These are phyloP conservation scores for Chlorociboria aeruginascens DNA, from an alignment of 495 filamentous ascomycete species.

Conservation along the genomic window DNA sequence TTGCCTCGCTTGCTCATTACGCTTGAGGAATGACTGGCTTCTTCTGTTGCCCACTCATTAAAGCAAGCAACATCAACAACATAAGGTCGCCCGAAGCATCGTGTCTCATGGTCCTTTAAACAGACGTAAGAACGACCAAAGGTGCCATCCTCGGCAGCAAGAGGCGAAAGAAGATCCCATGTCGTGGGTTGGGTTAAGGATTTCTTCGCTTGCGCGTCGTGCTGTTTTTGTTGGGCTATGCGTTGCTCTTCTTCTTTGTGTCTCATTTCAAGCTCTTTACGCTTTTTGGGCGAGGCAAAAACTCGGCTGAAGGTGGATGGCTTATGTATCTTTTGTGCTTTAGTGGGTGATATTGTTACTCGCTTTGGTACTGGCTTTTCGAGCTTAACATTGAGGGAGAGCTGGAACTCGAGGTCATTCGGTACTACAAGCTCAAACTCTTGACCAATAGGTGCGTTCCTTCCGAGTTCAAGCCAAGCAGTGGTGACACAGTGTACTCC, in stretches of 20 bases:
- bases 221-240: conserved; percentile 48
- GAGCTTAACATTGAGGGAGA: conserved; percentile 90
- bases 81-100: conserved; percentile 76
- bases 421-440: conserved; percentile 97
- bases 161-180: conserved; percentile 77
- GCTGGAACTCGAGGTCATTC: conserved; percentile 91
- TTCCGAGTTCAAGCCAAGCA: conserved; percentile 85
- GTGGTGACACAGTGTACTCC: conserved; percentile 96
- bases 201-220: conserved; percentile 52
- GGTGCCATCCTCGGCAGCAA: conserved; percentile 82
- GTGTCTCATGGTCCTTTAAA: conserved; percentile 79
- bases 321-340: conserved; percentile 47
- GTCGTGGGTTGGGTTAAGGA: conserved; percentile 44
- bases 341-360: conserved; percentile 42
- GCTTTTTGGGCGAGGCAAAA: conserved; percentile 88
- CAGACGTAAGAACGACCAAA: conserved; percentile 89
- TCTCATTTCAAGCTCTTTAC: conserved; percentile 79
- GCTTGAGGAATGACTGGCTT: conserved; percentile 52
- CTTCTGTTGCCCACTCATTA: conserved; percentile 95
- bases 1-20: conserved; percentile 81
- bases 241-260: conserved; percentile 65
- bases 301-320: conserved; percentile 80
- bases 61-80: conserved; percentile 83
- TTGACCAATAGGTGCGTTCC: conserved; percentile 89
- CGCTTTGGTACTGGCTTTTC: conserved; percentile 56